Evolutionary conservation across 768 basidiomycete species (phyloP), one percentile per base, ranked within the genome.

Genomic region (Fistulinella prunicolor): DNA sequence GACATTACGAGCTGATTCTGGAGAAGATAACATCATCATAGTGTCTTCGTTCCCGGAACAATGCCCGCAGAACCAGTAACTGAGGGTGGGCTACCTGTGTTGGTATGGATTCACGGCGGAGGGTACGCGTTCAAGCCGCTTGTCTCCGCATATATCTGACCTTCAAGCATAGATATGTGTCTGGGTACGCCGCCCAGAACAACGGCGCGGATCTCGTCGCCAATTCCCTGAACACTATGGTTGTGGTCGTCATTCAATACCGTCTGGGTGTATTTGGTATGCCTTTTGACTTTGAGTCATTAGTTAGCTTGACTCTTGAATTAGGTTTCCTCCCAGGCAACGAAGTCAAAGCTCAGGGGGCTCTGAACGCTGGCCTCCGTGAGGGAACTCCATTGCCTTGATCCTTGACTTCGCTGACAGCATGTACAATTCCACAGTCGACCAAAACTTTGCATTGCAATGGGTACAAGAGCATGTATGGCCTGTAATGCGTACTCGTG

Each of bases 71-170:
- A 49, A n/a, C 40, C 54, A 4, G n/a, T 42, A 20, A 19, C 38
- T 7, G 16, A 21, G 1, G 44, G 46, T 2, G 48, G 46, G 20
- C 51, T 65, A 6, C 70, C 70, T 6, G 68, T 70, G 9, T 38
- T 72, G 20, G 58, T 70, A 9, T 72, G 62, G 60, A 65, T 72
- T 40, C 70, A 72, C 24, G 70, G 71, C 30, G 70, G 68, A 53
- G 69, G 65, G 65, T 66, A 45, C 16, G 58, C 3, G 1, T 29
- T 19, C 16, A 6, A 42, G 28, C 4, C 4, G 2, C n/a, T 12
- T 20, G 4, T 16, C 8, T 17, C 1, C 3, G 2, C 6, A 19
- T 9, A n/a, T 17, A 5, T 21, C 28, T 42, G 7, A 46, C 35
- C 9, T 38, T 6, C 3, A 9, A 21, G 5, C 32, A 7, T 34